Evolutionary conservation across 345 rosid species (phyloP), one percentile per base, ranked within the genome.

Genomic region (Citrus maxima): DNA sequence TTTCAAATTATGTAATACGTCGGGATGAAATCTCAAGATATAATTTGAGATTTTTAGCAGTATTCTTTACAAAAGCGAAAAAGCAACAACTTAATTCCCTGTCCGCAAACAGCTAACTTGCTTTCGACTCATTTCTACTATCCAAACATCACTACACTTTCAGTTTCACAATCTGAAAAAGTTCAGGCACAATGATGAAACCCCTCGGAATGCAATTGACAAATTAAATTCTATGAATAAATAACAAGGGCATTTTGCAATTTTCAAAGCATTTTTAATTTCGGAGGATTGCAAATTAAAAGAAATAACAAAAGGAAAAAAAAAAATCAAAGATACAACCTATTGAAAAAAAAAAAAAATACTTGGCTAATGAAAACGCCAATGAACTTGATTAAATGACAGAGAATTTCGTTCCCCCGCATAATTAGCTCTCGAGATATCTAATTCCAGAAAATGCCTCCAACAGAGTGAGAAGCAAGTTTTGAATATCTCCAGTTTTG

Each of bases 401-500:
- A 22, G 10, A 8, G 25, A 74, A 32, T 32, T 10, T n/a, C 25
- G 1, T 56, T 72, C 51, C 7, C 4, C 64, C 32, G 3, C 32
- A 24, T 60, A 61, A 74, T 25, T 25, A 19, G 7, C 37, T 22
- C 2, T 22, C 2, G 25, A 61, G 56, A 60, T 12, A 37, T 68
- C 18, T 19, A 60, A 63, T 25, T 40, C 59, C 67, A 18, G 37
- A 62, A 61, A 40, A 24, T 62, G 28, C 59, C 60, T 74, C 42
- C 5, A n/a, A 4, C 69, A 27, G 77, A 42, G 69, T 40, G 55
- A 61, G 9, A 62, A 38, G 35, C 59, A 24, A 40, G 28, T 27
- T 74, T 74, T 74, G 25, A 42, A 61, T 16, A 60, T 60, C 77
- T 37, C 56, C 68, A 16, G 27, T 74, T 74, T 74, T 27, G 38